Evolutionary conservation across 164 flowering plant genomes (phyloP).

Genomic region (Vitis rotundifolia): DNA sequence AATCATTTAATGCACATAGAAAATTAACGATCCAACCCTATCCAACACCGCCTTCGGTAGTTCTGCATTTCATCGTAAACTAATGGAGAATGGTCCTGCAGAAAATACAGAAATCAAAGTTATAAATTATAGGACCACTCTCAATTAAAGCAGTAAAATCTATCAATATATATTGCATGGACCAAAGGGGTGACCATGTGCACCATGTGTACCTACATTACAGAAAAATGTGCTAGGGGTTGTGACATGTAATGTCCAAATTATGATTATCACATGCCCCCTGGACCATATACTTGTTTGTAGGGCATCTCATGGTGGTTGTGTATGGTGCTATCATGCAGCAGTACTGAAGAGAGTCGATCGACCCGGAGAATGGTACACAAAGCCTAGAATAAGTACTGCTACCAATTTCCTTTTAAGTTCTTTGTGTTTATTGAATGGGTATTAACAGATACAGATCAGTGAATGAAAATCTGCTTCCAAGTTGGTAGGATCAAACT

Average conservation of each 20-base stretch:
- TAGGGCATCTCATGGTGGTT: not conserved
- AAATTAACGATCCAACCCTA: not conserved
- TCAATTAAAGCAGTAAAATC: conserved; percentile 14
- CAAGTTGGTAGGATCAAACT: too few species aligned
- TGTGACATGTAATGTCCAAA: conserved; percentile 5
- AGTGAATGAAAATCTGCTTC: too few species aligned
- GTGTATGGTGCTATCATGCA: not conserved
- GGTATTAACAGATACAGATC: too few species aligned
- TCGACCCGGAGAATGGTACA: too few species aligned
- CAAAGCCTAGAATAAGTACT: too few species aligned
- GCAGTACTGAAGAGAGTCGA: too few species aligned
- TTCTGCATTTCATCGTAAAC: conserved; percentile 5
- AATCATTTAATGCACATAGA: not conserved
- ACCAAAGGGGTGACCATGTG: conserved; percentile 15
- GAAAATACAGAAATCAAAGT: not conserved
- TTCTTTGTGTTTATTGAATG: too few species aligned
- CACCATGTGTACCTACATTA: conserved; percentile 5
- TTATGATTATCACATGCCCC: conserved; percentile 15
- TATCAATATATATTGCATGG: conserved; percentile 4
- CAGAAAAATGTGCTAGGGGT: not conserved
- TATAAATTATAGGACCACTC: conserved; percentile 23
- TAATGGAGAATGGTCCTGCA: conserved; percentile 25
- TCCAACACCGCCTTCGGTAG: not conserved
- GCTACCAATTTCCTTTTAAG: too few species aligned
- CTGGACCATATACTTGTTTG: conserved; percentile 16